Evolutionary conservation across 2,329 filamentous ascomycete species (phyloP).

Genomic region (Fusarium pseudoanthophilum): DNA sequence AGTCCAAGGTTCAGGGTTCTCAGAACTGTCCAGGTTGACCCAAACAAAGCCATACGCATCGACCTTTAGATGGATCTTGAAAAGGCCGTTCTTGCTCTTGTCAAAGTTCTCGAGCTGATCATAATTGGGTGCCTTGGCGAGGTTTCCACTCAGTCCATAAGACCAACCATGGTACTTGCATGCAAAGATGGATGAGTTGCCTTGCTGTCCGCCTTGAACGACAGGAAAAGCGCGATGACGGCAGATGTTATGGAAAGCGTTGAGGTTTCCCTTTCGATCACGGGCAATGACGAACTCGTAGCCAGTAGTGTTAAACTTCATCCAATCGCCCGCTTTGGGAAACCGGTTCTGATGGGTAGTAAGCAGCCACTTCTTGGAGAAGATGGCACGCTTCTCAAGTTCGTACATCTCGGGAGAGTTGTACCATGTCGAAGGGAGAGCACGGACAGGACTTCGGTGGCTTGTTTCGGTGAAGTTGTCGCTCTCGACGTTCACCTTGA

Average conservation of each 20-base stretch:
- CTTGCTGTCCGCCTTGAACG: slow-evolving; percentile 55
- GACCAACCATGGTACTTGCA: slow-evolving; percentile 73
- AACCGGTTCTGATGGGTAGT: slow-evolving; percentile 63
- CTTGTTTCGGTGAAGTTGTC: slow-evolving; percentile 25
- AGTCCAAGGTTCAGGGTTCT: slow-evolving; percentile 60
- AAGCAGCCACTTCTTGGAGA: slow-evolving; percentile 66
- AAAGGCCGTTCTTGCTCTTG: slow-evolving; percentile 63
- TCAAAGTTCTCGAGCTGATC: slow-evolving; percentile 66
- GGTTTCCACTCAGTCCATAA: slow-evolving; percentile 65
- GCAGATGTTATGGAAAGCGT: slow-evolving; percentile 72
- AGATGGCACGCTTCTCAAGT: slow-evolving; percentile 65
- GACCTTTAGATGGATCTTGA: slow-evolving; percentile 63
- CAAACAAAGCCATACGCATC: slow-evolving; percentile 66
- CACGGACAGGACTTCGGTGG: slow-evolving; percentile 36
- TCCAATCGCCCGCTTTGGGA: slow-evolving; percentile 64
- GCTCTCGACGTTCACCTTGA: slow-evolving; percentile 21
- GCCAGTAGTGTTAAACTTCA: slow-evolving; percentile 63
- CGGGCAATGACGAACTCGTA: slow-evolving; percentile 62
- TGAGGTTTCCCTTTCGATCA: slow-evolving; percentile 56
- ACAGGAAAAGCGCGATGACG: slow-evolving; percentile 69
- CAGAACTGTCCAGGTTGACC: slow-evolving; percentile 63
- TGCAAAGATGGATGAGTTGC: slow-evolving; percentile 62
- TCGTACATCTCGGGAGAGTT: slow-evolving; percentile 62
- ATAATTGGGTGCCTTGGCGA: slow-evolving; percentile 67
- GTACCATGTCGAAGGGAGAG: slow-evolving; percentile 64